Conservation (phyloP, 1,284 basidiomycete species). For the Malassezia psittaci region DNA sequence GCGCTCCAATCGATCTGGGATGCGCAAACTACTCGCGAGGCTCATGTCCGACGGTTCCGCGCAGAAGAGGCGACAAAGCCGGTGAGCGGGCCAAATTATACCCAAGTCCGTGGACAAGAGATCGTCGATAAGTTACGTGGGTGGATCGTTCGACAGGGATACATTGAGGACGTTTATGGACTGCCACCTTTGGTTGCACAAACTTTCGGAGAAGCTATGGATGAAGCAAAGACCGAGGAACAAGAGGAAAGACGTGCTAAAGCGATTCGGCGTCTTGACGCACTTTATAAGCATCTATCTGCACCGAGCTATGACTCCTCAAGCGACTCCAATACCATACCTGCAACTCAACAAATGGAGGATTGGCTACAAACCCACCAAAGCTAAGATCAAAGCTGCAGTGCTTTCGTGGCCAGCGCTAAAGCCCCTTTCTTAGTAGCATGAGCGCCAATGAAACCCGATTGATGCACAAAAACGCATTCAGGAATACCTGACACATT, state of each 20-base stretch:
- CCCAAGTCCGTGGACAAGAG: slow-evolving; percentile 10
- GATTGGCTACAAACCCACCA: slow-evolving; percentile 14
- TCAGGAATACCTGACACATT: slow-evolving; percentile 64
- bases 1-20: slow-evolving; percentile 15
- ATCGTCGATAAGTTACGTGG: slow-evolving; percentile 12
- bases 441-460: slow-evolving; percentile 89
- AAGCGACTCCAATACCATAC: too few relatives aligned
- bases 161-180: slow-evolving; percentile 15
- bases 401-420: slow-evolving; percentile 63
- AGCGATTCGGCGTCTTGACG: slow-evolving; percentile 16
- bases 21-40: slow-evolving; percentile 6
- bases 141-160: slow-evolving; percentile 16
- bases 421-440: slow-evolving; percentile 78
- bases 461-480: slow-evolving; percentile 84
- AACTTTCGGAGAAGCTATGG: slow-evolving; percentile 15
- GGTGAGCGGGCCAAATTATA: slow-evolving; percentile 5
- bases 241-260: slow-evolving; percentile 13
- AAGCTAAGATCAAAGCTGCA: slow-evolving; percentile 21
- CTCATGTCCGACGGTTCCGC: slow-evolving; percentile 6
- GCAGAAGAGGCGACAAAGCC: neutral
- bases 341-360: slow-evolving; percentile 5
- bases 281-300: slow-evolving; percentile 13
- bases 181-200: slow-evolving; percentile 8
- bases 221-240: neutral
- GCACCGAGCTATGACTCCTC: neutral